Percentiles rank a stretch among this genome's conserved stretches.
These are phyloP conservation scores for Hanseniaspora thailandica DNA, from an alignment of 805 yeast species.

Conservation along the genomic window DNA sequence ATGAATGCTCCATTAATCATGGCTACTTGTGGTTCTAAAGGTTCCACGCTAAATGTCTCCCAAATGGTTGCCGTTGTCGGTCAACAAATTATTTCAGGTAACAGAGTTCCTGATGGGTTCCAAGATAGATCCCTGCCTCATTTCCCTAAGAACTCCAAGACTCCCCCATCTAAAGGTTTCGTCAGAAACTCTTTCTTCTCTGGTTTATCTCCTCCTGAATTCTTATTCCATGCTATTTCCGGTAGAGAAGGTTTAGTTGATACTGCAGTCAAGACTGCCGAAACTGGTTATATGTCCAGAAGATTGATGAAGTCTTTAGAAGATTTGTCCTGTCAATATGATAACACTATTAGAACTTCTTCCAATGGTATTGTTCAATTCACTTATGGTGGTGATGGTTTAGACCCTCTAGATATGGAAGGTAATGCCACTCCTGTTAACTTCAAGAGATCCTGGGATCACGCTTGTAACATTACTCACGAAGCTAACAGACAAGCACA, in stretches of 20 bases:
- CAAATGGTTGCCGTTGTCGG: constrained; percentile 99
- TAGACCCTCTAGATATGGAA: constrained; percentile 98
- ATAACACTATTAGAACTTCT: constrained; percentile 87
- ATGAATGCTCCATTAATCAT: constrained; percentile 92
- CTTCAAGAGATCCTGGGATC: constrained; percentile 89
- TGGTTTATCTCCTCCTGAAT: constrained; percentile 93
- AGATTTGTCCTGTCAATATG: constrained; percentile 87
- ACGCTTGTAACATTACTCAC: constrained; percentile 64
- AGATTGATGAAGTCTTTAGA: constrained; percentile 95
- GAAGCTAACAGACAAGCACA: constrained; percentile 33
- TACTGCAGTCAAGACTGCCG: constrained; percentile 98
- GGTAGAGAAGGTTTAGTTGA: constrained; percentile 99
- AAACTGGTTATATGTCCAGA: constrained; percentile 97
- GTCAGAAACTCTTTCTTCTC: constrained; percentile 90
- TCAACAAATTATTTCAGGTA: constrained; percentile 96
- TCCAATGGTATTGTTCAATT: constrained; percentile 94
- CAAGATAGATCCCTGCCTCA: constrained; percentile 97
- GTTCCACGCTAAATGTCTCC: constrained; percentile 93
- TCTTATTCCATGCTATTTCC: constrained; percentile 94
- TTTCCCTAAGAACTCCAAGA: constrained; percentile 86
- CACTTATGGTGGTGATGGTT: constrained; percentile 95
- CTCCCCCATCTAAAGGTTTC: constrained; percentile 96
- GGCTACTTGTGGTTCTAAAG: constrained; percentile 99
- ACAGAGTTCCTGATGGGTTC: constrained; percentile 99
- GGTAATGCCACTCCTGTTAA: constrained; percentile 97